phyloP scores from a whole-genome alignment of 1,284 basidiomycete species.

The Moesziomyces sp. region DNA sequence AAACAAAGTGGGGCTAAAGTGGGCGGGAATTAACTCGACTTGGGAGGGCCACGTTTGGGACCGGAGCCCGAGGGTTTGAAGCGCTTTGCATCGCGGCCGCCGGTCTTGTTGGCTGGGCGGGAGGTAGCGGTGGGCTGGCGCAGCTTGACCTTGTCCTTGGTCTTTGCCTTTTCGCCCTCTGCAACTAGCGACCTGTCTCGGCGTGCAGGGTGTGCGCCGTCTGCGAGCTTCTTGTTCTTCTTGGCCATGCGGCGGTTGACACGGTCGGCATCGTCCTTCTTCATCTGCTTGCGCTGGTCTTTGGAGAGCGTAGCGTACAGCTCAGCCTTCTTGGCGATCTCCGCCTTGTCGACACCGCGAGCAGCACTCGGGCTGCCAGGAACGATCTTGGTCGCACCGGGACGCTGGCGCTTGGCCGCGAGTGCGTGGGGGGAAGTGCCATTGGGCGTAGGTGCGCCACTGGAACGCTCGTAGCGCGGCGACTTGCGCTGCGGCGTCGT shows the following conservation, averaged over 20 bases:
- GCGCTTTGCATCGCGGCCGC: conserved; percentile 12
- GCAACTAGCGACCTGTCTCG: conserved; percentile 21
- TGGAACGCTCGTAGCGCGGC: conserved; percentile 43
- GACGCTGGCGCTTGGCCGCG: conserved; percentile 3
- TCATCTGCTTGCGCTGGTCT: conserved; percentile 55
- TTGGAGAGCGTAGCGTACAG: conserved; percentile 51
- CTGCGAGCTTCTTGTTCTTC: conserved; percentile 55
- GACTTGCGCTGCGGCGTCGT: conserved; percentile 31
- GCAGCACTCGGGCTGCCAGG: conserved; percentile 21
- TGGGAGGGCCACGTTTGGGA: conserved; percentile 9
- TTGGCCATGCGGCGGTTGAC: conserved; percentile 59
- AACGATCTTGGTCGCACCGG: conserved; percentile 10
- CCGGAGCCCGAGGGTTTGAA: conserved; percentile 14
- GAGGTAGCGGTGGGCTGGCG: conserved; percentile 19
- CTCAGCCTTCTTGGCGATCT: conserved; percentile 41
- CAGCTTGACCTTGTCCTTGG: conserved; percentile 39
- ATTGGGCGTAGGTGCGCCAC: conserved; percentile 63
- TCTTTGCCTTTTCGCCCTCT: conserved; percentile 43
- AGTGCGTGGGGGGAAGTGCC: conserved; percentile 54
- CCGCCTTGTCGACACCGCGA: conserved; percentile 4
- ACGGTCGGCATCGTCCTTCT: conserved; percentile 58
- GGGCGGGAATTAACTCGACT: conserved; percentile 14
- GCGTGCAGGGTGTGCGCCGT: not conserved
- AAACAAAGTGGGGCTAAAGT: not conserved
- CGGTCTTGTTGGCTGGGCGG: conserved; percentile 1